These are phyloP conservation scores for Glycine tomentella DNA, from an alignment of 306 rosid species.

Conservation along the genomic window DNA sequence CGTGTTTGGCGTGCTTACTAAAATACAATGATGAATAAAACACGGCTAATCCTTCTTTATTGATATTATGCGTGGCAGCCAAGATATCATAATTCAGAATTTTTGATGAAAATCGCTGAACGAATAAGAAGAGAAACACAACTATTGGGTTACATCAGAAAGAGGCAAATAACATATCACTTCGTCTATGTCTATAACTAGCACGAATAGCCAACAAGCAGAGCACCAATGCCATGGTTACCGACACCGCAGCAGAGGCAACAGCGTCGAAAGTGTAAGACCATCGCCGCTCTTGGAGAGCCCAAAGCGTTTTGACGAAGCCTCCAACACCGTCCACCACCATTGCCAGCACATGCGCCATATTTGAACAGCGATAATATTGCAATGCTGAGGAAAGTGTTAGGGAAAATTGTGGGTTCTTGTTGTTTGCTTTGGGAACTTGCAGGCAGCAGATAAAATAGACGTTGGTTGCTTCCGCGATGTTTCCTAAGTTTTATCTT, in stretches of 20 bases:
- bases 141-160: not conserved
- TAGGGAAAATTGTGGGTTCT: no score
- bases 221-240: slow-evolving; percentile 56
- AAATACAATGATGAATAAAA: not conserved
- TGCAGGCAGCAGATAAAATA: slow-evolving; percentile 14
- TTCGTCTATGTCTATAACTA: slow-evolving; percentile 39
- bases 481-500: slow-evolving; percentile 46
- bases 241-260: slow-evolving; percentile 55
- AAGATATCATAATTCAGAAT: not conserved
- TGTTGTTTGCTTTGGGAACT: not conserved
- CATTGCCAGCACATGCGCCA: slow-evolving; percentile 56
- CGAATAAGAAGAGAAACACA: not conserved
- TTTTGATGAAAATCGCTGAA: not conserved
- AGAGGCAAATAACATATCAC: slow-evolving; percentile 28
- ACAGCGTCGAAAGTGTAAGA: slow-evolving; percentile 54
- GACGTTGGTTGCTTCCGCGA: slow-evolving; percentile 56
- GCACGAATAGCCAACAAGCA: slow-evolving; percentile 47
- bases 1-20: no score
- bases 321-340: slow-evolving; percentile 51
- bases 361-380: not conserved
- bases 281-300: slow-evolving; percentile 68
- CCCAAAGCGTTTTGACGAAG: slow-evolving; percentile 67
- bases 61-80: no score
- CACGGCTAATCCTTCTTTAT: not conserved
- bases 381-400: not conserved